Conservation (phyloP, 2,329 filamentous ascomycete genomes). For the Cladobotryum protrusum region DNA sequence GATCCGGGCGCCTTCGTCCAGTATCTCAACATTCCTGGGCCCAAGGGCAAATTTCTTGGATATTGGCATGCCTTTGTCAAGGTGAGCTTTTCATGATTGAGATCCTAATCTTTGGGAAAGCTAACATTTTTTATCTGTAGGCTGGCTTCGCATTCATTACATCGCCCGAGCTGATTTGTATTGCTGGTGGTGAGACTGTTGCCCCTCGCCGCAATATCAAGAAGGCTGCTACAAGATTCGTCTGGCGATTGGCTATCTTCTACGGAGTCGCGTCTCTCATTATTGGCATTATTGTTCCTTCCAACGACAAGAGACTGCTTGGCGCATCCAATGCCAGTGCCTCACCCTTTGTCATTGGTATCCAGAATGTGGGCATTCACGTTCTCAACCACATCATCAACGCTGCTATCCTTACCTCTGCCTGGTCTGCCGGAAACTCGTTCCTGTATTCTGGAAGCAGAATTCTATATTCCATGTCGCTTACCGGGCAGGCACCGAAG, state of each 20-base stretch:
- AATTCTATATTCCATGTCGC: constrained; percentile 62
- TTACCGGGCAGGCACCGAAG: constrained; percentile 58
- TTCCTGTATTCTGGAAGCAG: constrained; percentile 63
- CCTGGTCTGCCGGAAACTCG: constrained; percentile 55
- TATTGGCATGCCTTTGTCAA: constrained; percentile 52
- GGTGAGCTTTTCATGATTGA: constrained; percentile 2
- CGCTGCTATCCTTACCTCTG: constrained; percentile 59
- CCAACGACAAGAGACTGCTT: constrained; percentile 56
- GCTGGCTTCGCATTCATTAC: constrained; percentile 58
- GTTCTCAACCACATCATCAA: constrained; percentile 63
- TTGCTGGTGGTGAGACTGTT: constrained; percentile 59
- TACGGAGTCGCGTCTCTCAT: constrained; percentile 57
- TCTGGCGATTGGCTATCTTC: constrained; percentile 57
- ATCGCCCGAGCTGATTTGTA: constrained; percentile 56
- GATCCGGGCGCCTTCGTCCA: constrained; percentile 39
- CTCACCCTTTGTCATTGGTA: constrained; percentile 61
- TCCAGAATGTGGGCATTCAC: constrained; percentile 57
- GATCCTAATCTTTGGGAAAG: neutral
- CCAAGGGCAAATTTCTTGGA: constrained; percentile 49
- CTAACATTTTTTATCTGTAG: neutral
- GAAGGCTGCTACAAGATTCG: constrained; percentile 55
- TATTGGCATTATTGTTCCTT: constrained; percentile 57
- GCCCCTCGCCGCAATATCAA: constrained; percentile 61
- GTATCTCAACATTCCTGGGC: constrained; percentile 37
- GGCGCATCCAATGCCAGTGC: constrained; percentile 50